Evolutionary conservation across 106 monocot species (phyloP).

Genomic region (Narthecium ossifragum): DNA sequence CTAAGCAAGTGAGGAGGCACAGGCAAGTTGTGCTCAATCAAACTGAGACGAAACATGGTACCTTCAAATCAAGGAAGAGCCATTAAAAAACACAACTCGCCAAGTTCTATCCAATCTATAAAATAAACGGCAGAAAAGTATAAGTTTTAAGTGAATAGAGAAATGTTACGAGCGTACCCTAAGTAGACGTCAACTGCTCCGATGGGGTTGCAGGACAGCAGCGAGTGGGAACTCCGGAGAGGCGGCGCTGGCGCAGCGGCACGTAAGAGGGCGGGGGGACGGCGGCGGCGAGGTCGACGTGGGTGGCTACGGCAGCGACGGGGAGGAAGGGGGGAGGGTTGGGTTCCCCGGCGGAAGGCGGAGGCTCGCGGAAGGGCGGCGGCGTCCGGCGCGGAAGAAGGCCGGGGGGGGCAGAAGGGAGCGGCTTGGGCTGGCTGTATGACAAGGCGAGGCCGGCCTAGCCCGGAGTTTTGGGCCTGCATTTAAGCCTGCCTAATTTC

Average conservation of each 20-base stretch:
- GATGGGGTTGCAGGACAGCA: not conserved
- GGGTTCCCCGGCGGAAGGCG: no score
- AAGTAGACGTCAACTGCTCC: no score
- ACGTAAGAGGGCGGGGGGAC: not conserved
- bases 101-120: no score
- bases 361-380: no score
- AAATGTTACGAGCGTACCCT: no score
- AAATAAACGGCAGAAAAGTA: not conserved
- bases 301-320: not conserved
- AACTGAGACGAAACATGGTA: conserved; percentile 72
- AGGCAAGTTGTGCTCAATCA: conserved; percentile 48
- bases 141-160: no score
- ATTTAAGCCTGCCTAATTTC: no score
- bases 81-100: not conserved
- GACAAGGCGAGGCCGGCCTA: no score
- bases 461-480: no score
- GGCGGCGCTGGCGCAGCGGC: not conserved
- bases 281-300: not conserved
- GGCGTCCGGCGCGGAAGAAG: no score
- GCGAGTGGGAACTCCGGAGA: not conserved
- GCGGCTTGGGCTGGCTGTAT: no score
- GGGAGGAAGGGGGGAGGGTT: not conserved
- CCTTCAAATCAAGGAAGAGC: conserved; percentile 14
- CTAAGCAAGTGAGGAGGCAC: conserved; percentile 63
- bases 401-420: not conserved